Conservation (phyloP, 352 stramenopile genomes). For the Pythium insidiosum region DNA sequence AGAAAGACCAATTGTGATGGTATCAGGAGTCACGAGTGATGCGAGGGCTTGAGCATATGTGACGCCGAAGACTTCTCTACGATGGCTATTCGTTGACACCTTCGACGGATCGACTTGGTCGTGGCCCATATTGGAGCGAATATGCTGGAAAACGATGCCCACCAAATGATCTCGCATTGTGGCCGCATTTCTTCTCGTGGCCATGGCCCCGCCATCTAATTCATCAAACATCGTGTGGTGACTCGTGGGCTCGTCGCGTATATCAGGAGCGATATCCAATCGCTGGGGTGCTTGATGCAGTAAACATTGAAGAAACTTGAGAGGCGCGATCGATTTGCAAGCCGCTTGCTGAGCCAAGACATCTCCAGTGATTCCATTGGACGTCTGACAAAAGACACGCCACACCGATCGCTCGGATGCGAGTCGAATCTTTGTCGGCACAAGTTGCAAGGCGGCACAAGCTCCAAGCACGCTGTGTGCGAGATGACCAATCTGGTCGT, state of each 20-base stretch:
- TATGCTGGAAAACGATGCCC: background rate
- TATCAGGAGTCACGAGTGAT: background rate
- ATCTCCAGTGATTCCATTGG: background rate
- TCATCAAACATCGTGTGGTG: background rate
- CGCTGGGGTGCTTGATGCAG: no score
- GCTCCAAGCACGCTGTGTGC: slow-evolving; percentile 6
- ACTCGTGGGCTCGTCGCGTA: no score
- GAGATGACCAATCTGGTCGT: slow-evolving; percentile 4
- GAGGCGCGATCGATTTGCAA: background rate
- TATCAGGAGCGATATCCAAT: no score
- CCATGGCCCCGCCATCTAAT: background rate
- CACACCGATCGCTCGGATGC: no score
- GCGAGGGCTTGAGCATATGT: background rate
- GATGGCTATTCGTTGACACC: no score
- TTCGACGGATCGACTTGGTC: background rate
- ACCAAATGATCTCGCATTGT: background rate
- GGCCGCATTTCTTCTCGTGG: background rate
- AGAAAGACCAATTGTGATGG: background rate
- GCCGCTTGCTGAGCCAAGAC: background rate
- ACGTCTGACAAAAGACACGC: background rate
- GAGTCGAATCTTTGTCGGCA: no score
- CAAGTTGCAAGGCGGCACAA: slow-evolving; percentile 6
- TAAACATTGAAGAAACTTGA: background rate
- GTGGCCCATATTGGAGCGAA: background rate
- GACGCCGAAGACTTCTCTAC: background rate